Percentiles rank a stretch among this genome's conserved stretches.
These are phyloP conservation scores for Leccinum imitatum DNA, from an alignment of 768 basidiomycete species.

Conservation along the genomic window DNA sequence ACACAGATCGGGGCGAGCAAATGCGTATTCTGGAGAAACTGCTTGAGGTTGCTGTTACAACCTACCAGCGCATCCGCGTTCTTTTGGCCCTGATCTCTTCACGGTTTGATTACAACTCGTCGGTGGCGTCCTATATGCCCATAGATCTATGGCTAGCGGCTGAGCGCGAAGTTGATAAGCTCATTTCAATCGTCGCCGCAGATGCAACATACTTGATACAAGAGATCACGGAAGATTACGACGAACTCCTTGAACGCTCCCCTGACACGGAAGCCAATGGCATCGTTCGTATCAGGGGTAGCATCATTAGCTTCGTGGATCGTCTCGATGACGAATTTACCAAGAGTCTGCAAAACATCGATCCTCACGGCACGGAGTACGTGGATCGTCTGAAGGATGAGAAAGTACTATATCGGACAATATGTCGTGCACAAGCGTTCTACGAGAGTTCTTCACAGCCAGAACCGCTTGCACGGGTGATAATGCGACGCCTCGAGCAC, in stretches of 20 bases:
- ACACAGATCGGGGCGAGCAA: conserved; percentile 95
- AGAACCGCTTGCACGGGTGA: conserved; percentile 81
- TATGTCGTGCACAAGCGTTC: conserved; percentile 88
- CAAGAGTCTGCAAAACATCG: conserved; percentile 94
- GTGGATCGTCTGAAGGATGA: conserved; percentile 96
- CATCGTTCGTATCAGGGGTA: conserved; percentile 86
- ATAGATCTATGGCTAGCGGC: conserved; percentile 88
- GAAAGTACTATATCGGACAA: conserved; percentile 88
- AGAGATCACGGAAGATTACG: conserved; percentile 86
- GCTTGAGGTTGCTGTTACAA: conserved; percentile 78
- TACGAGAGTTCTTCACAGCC: conserved; percentile 79
- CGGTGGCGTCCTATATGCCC: conserved; percentile 84
- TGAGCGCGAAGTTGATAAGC: conserved; percentile 83
- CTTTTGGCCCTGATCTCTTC: conserved; percentile 91
- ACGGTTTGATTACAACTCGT: conserved; percentile 95
- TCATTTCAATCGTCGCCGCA: conserved; percentile 73
- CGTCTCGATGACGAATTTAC: conserved; percentile 98
- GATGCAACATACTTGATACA: conserved; percentile 82
- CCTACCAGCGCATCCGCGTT: conserved; percentile 93
- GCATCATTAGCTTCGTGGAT: conserved; percentile 94
- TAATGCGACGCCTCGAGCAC: conserved; percentile 96
- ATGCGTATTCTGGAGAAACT: conserved; percentile 87
- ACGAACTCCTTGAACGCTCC: conserved; percentile 80
- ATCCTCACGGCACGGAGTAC: conserved; percentile 99
- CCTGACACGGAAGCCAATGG: conserved; percentile 71